Conservation (phyloP, 352 stramenopile species). For the Phytopythium helicoides region DNA sequence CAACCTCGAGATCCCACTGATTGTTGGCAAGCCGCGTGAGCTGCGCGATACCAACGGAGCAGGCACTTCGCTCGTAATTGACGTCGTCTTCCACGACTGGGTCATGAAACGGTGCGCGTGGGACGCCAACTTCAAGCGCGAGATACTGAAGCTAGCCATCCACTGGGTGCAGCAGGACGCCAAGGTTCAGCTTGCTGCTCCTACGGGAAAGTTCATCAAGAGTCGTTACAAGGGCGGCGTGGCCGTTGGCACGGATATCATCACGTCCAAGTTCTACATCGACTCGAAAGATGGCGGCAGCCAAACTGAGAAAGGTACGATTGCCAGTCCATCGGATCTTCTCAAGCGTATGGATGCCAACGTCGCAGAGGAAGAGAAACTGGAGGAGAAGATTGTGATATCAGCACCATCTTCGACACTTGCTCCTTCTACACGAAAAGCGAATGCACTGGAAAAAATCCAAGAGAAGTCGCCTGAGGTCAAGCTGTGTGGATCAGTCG, state of each 20-base stretch:
- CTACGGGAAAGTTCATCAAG: constrained; percentile 80
- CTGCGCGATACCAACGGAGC: constrained; percentile 42
- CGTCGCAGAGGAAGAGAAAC: constrained; percentile 14
- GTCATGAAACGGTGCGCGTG: constrained; percentile 66
- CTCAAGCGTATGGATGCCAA: constrained; percentile 48
- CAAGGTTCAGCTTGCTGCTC: constrained; percentile 31
- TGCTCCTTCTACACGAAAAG: too few relatives aligned
- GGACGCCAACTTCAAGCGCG: constrained; percentile 80
- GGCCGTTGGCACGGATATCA: constrained; percentile 47
- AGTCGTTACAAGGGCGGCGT: constrained; percentile 80
- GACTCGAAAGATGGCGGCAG: constrained; percentile 22
- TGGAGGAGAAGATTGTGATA: constrained; percentile 7
- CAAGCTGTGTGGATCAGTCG: constrained; percentile 7
- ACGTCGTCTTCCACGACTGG: constrained; percentile 82
- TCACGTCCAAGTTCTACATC: constrained; percentile 79
- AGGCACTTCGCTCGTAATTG: constrained; percentile 40
- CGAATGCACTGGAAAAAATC: neutral
- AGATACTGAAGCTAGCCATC: constrained; percentile 74
- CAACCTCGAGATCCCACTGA: constrained; percentile 75
- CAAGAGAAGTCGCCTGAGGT: neutral
- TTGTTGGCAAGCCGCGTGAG: constrained; percentile 55
- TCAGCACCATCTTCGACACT: neutral
- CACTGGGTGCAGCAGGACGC: constrained; percentile 79
- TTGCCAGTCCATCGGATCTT: constrained; percentile 47
- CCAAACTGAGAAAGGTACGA: constrained; percentile 15